Conservation (phyloP, 208 protist species). For the Crithidia thermophila region DNA sequence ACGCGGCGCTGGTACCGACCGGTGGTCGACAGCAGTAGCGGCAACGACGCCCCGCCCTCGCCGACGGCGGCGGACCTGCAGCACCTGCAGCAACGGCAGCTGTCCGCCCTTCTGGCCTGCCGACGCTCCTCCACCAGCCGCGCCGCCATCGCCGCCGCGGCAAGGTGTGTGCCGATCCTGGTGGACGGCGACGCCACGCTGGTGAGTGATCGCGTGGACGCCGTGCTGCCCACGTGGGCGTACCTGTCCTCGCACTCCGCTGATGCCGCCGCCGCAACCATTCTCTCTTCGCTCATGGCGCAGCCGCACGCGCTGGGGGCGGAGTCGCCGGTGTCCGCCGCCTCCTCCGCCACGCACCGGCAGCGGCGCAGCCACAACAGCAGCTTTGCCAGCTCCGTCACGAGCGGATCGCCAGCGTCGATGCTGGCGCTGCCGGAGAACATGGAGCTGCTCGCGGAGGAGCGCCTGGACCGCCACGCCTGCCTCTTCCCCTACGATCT, state of each 20-base stretch:
- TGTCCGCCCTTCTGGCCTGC: background rate
- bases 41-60: background rate
- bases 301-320: background rate
- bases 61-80: background rate
- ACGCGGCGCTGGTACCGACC: constrained; percentile 4
- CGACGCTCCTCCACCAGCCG: background rate
- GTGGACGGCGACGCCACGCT: constrained; percentile 13
- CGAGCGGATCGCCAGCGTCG: background rate
- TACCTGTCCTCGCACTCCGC: constrained; percentile 29
- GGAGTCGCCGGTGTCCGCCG: background rate
- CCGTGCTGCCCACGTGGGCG: constrained; percentile 32
- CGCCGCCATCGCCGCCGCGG: constrained; percentile 1
- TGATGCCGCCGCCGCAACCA: background rate
- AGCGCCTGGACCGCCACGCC: constrained; percentile 17
- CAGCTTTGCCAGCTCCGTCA: constrained; percentile 16
- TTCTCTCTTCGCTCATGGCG: background rate
- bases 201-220: constrained; percentile 33
- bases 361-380: constrained; percentile 5
- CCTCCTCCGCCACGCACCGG: background rate
- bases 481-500: constrained; percentile 25
- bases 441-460: background rate
- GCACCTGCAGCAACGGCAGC: constrained; percentile 2
- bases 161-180: background rate
- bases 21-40: background rate
- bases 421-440: background rate